phyloP scores from a whole-genome alignment of 2,329 filamentous ascomycete species.

The Tolypocladium amazonense region DNA sequence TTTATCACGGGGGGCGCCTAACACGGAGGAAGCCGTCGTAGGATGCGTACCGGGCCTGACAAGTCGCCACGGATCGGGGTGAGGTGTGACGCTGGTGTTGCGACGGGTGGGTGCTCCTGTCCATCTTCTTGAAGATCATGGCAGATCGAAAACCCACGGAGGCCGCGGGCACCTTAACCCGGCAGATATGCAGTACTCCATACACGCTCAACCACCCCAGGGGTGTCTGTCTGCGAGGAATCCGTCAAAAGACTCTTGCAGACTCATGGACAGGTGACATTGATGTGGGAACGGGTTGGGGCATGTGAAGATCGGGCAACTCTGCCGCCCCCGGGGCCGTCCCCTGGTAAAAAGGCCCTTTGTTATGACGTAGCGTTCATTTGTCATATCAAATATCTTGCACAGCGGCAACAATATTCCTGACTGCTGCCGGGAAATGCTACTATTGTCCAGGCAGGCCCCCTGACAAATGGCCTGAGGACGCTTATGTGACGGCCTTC shows the following conservation, averaged over 20 bases:
- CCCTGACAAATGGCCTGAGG: neutral
- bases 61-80: neutral
- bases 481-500: neutral
- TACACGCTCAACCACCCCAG: neutral
- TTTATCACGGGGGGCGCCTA: neutral
- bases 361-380: neutral
- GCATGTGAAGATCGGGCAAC: neutral
- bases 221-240: neutral
- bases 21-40: neutral
- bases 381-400: neutral
- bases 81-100: neutral
- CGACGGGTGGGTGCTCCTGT: neutral
- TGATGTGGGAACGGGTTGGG: neutral
- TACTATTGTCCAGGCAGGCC: neutral
- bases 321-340: neutral
- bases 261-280: neutral
- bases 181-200: neutral
- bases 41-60: neutral
- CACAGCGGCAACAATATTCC: too few relatives aligned
- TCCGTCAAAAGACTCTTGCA: neutral
- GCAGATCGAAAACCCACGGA: neutral
- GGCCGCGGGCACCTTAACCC: too few relatives aligned
- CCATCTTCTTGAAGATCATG: neutral
- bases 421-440: neutral
- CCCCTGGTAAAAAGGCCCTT: neutral